These are phyloP conservation scores for Macrophomina phaseolina DNA, from an alignment of 2,329 filamentous ascomycete species.

Conservation along the genomic window DNA sequence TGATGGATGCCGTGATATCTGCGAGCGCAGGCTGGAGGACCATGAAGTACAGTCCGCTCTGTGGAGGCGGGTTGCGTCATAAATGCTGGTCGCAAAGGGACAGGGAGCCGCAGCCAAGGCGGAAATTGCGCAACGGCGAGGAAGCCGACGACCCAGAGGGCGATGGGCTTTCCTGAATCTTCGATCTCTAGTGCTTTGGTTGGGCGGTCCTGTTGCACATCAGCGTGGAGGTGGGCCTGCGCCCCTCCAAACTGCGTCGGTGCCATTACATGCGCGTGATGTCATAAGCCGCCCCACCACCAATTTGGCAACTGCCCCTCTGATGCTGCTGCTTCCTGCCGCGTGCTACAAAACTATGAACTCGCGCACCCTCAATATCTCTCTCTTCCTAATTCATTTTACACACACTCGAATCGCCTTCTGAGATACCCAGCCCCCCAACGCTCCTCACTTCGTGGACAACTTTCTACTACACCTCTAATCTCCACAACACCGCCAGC, in stretches of 20 bases:
- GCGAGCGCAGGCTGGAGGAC: not conserved
- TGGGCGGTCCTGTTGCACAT: conserved; percentile 11
- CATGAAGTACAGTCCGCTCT: not conserved
- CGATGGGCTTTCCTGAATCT: conserved; percentile 24
- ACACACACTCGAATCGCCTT: not conserved
- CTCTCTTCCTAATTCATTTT: not conserved
- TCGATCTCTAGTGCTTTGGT: conserved; percentile 19
- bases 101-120: conserved; percentile 1
- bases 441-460: not conserved
- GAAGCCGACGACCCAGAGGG: not conserved
- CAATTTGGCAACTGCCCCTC: not conserved
- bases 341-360: conserved; percentile 16
- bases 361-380: not conserved
- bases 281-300: conserved; percentile 25
- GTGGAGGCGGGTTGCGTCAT: conserved; percentile 20
- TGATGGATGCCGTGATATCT: not conserved
- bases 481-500: conserved; percentile 9
- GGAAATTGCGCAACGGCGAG: conserved; percentile 5
- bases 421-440: not conserved
- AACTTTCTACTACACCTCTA: not conserved
- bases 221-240: conserved; percentile 8
- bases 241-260: not conserved
- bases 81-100: not conserved
- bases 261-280: conserved; percentile 5
- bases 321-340: not conserved